phyloP scores from a whole-genome alignment of 345 rosid species.

The Trapa incisa region DNA sequence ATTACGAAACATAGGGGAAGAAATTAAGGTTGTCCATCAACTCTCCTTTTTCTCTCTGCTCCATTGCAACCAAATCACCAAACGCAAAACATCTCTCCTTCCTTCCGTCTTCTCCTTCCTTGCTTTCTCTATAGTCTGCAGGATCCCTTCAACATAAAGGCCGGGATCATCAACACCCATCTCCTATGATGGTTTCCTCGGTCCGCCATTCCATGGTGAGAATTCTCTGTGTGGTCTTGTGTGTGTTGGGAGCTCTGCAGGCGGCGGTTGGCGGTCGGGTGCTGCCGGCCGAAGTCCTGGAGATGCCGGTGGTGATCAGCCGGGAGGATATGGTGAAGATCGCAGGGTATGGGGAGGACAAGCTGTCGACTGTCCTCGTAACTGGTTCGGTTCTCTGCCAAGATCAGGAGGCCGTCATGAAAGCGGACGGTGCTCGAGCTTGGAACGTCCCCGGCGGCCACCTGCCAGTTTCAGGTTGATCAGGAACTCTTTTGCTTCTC shows the following conservation, averaged over 20 bases:
- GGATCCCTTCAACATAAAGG: no score
- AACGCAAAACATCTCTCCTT: background rate
- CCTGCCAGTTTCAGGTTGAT: conserved; percentile 14
- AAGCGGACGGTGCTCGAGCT: background rate
- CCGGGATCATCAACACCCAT: no score
- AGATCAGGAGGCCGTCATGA: conserved; percentile 6
- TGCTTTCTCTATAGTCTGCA: no score
- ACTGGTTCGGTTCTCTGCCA: conserved; percentile 35
- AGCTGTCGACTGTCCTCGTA: conserved; percentile 44
- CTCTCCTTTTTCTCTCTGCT: conserved; percentile 2
- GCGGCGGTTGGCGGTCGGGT: background rate
- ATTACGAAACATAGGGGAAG: background rate
- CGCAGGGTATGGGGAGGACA: conserved; percentile 65
- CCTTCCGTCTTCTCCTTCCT: background rate
- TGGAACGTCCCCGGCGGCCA: background rate
- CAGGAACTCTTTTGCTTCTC: no score
- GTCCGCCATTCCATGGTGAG: background rate
- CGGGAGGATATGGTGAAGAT: conserved; percentile 38
- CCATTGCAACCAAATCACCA: conserved; percentile 1
- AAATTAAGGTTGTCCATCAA: conserved; percentile 1
- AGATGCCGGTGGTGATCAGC: conserved; percentile 14
- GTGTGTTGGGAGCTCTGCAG: background rate
- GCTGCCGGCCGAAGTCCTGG: background rate
- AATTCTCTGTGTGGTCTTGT: background rate
- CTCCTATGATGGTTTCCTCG: background rate